Conservation (phyloP, 2,329 filamentous ascomycete genomes). For the Aspergillus neotritici region DNA sequence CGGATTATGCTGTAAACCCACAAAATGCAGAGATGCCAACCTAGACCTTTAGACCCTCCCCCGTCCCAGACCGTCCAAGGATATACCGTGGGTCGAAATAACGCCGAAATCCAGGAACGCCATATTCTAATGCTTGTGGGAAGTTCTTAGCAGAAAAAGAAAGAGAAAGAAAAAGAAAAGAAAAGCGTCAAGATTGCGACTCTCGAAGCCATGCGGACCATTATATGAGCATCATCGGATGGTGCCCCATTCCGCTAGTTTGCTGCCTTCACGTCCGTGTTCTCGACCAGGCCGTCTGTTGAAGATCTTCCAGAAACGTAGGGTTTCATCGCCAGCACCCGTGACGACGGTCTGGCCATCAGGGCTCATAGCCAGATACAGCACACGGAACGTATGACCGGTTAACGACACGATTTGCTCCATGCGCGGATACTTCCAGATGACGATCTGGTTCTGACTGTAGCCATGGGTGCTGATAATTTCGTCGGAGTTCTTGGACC, state of each 20-base stretch:
- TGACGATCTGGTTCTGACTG: conserved; percentile 95
- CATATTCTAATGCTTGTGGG: conserved; percentile 30
- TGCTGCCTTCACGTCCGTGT: conserved; percentile 60
- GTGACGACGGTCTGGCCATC: conserved; percentile 92
- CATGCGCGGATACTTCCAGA: conserved; percentile 99
- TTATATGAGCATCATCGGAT: conserved; percentile 53
- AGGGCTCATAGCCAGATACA: conserved; percentile 96
- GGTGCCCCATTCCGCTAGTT: conserved; percentile 72
- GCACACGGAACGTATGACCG: conserved; percentile 90
- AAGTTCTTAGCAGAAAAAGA: conserved; percentile 6
- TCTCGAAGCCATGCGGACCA: conserved; percentile 11
- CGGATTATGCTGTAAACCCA: conserved; percentile 20
- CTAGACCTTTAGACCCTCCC: conserved; percentile 19
- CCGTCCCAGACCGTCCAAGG: conserved; percentile 24
- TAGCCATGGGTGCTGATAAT: conserved; percentile 97
- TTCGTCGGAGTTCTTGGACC: conserved; percentile 96
- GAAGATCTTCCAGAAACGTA: conserved; percentile 96
- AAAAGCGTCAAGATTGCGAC: conserved; percentile 8
- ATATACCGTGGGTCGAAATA: conserved; percentile 18
- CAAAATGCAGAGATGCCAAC: conserved; percentile 29
- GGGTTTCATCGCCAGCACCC: conserved; percentile 89
- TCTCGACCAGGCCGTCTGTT: conserved; percentile 68
- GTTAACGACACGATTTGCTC: conserved; percentile 92
- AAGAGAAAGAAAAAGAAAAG: not conserved
- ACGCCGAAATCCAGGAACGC: conserved; percentile 28